These are phyloP conservation scores for Cyphellophora europaea DNA, from an alignment of 2,329 filamentous ascomycete species.

Conservation along the genomic window DNA sequence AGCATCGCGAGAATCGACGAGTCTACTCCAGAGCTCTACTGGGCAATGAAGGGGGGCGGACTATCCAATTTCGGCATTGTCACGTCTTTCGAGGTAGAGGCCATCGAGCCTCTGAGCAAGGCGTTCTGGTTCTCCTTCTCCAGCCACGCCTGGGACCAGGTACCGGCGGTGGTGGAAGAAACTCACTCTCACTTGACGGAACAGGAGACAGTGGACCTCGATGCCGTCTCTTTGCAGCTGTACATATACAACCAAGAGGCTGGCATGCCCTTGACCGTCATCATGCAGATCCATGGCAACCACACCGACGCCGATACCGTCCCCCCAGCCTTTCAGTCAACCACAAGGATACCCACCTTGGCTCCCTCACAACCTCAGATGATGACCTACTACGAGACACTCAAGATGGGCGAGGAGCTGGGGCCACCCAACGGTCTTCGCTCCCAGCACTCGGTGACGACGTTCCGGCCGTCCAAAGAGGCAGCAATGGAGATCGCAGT, in stretches of 20 bases:
- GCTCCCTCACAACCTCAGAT: background rate
- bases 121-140: background rate
- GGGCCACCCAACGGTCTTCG: background rate
- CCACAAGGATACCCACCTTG: background rate
- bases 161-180: background rate
- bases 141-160: background rate
- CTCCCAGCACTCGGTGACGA: background rate
- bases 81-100: background rate
- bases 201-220: background rate
- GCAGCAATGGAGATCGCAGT: no score
- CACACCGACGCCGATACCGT: background rate
- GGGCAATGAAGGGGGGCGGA: constrained; percentile 44
- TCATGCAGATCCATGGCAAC: background rate
- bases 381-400: background rate
- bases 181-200: background rate
- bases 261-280: background rate
- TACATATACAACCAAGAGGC: background rate
- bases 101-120: background rate
- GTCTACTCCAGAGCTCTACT: constrained; percentile 41
- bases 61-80: constrained; percentile 41
- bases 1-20: constrained; percentile 34
- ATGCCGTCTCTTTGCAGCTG: background rate
- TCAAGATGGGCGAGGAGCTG: background rate
- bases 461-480: background rate
- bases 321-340: background rate